phyloP scores from a whole-genome alignment of 2,329 filamentous ascomycete species.

The Colletotrichum sp. region DNA sequence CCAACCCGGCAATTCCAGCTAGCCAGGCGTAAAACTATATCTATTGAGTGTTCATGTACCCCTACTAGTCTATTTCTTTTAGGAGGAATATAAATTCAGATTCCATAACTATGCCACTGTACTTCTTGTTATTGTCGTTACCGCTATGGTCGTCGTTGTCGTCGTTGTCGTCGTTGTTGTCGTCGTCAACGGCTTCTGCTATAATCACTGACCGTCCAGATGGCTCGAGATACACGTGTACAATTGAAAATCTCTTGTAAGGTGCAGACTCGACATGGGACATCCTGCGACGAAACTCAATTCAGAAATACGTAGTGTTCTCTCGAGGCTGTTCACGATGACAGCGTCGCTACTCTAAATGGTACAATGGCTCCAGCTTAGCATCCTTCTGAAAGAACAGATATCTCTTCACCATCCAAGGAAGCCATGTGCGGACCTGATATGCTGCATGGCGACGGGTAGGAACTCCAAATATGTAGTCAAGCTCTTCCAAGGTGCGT shows the following conservation, averaged over 20 bases:
- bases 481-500: slow-evolving; percentile 51
- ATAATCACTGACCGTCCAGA: neutral
- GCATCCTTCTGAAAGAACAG: slow-evolving; percentile 32
- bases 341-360: slow-evolving; percentile 30
- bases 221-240: no score
- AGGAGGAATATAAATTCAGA: neutral
- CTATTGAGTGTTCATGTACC: neutral
- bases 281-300: neutral
- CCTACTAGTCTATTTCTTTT: accelerated
- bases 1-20: neutral
- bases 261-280: neutral
- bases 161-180: no score
- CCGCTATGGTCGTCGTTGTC: no score
- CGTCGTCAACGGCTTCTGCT: neutral
- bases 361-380: slow-evolving; percentile 44
- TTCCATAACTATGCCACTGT: accelerated
- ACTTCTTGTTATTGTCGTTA: neutral
- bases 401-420: slow-evolving; percentile 42
- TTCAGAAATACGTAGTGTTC: neutral
- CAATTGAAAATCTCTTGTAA: no score
- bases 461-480: slow-evolving; percentile 41
- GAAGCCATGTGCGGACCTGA: slow-evolving; percentile 35
- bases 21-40: accelerated
- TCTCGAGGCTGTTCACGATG: neutral
- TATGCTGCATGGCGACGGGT: slow-evolving; percentile 35